Evolutionary conservation across 495 filamentous ascomycete species (phyloP).

Genomic region (Aspergillus carlsbadensis): DNA sequence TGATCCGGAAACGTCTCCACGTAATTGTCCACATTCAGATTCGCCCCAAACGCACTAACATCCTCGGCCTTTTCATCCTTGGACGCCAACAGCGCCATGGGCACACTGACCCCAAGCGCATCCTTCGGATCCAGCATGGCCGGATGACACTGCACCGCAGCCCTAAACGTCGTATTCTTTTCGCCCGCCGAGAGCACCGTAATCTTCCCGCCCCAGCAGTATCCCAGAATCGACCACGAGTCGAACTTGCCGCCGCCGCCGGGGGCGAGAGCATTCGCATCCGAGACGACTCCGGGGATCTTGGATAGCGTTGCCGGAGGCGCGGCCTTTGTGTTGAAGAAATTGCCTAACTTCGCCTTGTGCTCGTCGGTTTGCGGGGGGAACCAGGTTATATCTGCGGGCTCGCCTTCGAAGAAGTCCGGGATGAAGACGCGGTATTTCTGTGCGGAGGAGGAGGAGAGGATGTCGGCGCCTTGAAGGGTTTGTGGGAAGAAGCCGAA

Average conservation of each 20-base stretch:
- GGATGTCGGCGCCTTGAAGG: conserved; percentile 58
- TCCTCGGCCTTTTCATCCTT: conserved; percentile 64
- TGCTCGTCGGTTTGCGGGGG: conserved; percentile 82
- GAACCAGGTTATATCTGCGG: conserved; percentile 53
- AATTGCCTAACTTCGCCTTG: conserved; percentile 67
- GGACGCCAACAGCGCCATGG: conserved; percentile 64
- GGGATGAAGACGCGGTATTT: conserved; percentile 59
- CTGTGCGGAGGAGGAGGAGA: conserved; percentile 44
- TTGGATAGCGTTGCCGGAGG: conserved; percentile 61
- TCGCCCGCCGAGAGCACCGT: conserved; percentile 56
- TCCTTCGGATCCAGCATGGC: conserved; percentile 82
- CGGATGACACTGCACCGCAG: conserved; percentile 72
- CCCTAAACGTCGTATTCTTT: conserved; percentile 63
- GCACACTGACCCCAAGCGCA: conserved; percentile 63
- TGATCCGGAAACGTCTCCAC: conserved; percentile 80
- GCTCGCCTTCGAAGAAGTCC: conserved; percentile 56
- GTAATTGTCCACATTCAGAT: conserved; percentile 60
- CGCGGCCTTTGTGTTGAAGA: conserved; percentile 70
- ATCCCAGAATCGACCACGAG: conserved; percentile 85
- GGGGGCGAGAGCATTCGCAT: conserved; percentile 47
- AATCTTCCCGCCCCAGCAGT: conserved; percentile 94
- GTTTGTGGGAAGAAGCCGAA: conserved; percentile 58
- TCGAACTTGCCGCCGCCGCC: conserved; percentile 45
- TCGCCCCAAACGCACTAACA: conserved; percentile 69
- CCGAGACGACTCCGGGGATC: conserved; percentile 60